A percentile compares a stretch with the other conserved stretches of the same genome.
Evolutionary conservation across 2,329 filamentous ascomycete species (phyloP).

Genomic region (Colletotrichum incanum): DNA sequence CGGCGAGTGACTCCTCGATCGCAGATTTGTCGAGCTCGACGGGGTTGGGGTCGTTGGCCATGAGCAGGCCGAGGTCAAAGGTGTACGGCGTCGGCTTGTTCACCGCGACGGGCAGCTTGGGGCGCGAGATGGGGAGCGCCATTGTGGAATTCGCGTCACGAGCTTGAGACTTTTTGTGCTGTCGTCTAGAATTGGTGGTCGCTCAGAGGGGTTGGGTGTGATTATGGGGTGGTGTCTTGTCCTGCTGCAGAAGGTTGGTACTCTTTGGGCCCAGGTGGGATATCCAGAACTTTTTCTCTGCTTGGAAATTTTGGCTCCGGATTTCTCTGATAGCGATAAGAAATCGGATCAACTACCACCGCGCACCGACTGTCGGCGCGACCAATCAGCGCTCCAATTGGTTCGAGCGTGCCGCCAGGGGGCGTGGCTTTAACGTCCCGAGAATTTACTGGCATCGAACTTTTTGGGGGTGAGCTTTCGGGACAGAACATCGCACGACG

Average conservation of each 20-base stretch:
- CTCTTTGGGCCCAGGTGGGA: slow-evolving; percentile 13
- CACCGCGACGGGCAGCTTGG: slow-evolving; percentile 75
- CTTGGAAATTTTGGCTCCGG: slow-evolving; percentile 42
- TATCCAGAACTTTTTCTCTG: slow-evolving; percentile 43
- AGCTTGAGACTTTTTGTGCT: neutral
- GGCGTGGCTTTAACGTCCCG: slow-evolving; percentile 34
- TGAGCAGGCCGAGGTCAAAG: slow-evolving; percentile 91
- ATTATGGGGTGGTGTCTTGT: slow-evolving; percentile 21
- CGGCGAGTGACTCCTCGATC: slow-evolving; percentile 78
- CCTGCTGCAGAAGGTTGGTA: slow-evolving; percentile 14
- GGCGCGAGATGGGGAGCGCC: slow-evolving; percentile 56
- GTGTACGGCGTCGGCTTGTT: slow-evolving; percentile 91
- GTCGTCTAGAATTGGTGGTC: neutral
- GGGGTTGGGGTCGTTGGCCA: slow-evolving; percentile 90
- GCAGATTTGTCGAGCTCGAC: slow-evolving; percentile 69
- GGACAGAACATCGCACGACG: slow-evolving; percentile 41
- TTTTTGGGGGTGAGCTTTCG: slow-evolving; percentile 35
- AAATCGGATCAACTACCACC: slow-evolving; percentile 42
- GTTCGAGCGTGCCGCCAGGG: neutral
- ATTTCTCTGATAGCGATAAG: slow-evolving; percentile 35
- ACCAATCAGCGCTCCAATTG: slow-evolving; percentile 39
- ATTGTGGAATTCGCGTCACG: slow-evolving; percentile 48
- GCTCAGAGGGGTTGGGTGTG: slow-evolving; percentile 12
- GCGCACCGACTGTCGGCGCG: slow-evolving; percentile 14
- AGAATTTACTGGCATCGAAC: slow-evolving; percentile 41